A percentile compares a stretch with the other conserved stretches of the same genome.
Evolutionary conservation across 768 basidiomycete genomes (phyloP).

Genomic region (Suillus ampliporus): DNA sequence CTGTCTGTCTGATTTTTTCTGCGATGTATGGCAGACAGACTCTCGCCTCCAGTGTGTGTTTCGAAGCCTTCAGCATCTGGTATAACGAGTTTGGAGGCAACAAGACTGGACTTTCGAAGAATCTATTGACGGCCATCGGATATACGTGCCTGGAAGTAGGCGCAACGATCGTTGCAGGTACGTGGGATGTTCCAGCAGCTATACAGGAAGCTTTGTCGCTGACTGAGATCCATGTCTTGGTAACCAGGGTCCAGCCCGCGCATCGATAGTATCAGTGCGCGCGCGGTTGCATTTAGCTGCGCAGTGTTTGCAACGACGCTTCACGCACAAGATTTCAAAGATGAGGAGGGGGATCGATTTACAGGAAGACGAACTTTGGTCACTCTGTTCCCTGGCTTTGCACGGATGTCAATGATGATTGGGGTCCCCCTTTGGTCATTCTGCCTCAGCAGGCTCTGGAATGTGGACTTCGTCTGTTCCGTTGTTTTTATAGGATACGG

Average conservation of each 20-base stretch:
- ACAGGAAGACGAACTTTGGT: slow-evolving; percentile 42
- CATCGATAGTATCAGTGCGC: slow-evolving; percentile 20
- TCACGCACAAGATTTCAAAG: slow-evolving; percentile 30
- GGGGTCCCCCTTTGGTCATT: slow-evolving; percentile 14
- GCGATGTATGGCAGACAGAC: slow-evolving; percentile 29
- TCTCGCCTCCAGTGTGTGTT: slow-evolving; percentile 30
- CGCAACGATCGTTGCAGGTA: slow-evolving; percentile 33
- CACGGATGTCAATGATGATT: slow-evolving; percentile 10
- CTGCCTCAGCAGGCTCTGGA: slow-evolving; percentile 12
- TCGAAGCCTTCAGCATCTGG: slow-evolving; percentile 29
- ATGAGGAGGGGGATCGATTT: slow-evolving; percentile 40
- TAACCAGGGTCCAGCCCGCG: slow-evolving; percentile 16
- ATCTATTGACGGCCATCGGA: slow-evolving; percentile 30
- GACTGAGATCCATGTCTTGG: slow-evolving; percentile 13
- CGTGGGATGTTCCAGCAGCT: not conserved
- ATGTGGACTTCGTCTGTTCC: slow-evolving; percentile 2
- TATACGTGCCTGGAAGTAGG: slow-evolving; percentile 35
- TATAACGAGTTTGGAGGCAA: slow-evolving; percentile 38
- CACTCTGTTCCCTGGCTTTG: slow-evolving; percentile 37
- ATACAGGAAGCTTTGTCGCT: not conserved
- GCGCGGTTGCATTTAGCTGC: slow-evolving; percentile 28
- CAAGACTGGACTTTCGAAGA: slow-evolving; percentile 29
- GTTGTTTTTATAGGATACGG: slow-evolving; percentile 9
- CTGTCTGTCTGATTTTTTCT: slow-evolving; percentile 34
- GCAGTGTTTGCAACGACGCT: slow-evolving; percentile 34